Percentiles rank a stretch among this genome's conserved stretches.
Conservation (phyloP, 2,329 filamentous ascomycete species). For the Zasmidium angulare region DNA sequence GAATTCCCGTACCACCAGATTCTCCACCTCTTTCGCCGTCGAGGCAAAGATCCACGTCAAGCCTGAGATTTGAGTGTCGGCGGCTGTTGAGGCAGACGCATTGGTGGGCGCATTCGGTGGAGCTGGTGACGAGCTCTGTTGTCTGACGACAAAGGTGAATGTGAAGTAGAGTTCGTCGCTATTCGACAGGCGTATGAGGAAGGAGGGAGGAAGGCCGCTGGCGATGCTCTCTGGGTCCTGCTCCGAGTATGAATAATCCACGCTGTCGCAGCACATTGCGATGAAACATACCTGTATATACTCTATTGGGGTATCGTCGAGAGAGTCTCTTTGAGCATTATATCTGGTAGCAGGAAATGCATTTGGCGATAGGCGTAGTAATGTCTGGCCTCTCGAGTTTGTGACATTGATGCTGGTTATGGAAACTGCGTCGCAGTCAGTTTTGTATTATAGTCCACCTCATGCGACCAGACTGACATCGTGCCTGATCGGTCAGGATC, state of each 20-base stretch:
- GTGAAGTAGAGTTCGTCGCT: slow-evolving; percentile 92
- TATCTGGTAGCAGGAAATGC: slow-evolving; percentile 81
- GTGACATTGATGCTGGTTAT: slow-evolving; percentile 81
- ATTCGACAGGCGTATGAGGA: slow-evolving; percentile 82
- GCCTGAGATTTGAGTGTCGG: slow-evolving; percentile 79
- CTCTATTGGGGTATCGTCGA: slow-evolving; percentile 77
- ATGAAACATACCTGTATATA: slow-evolving; percentile 75
- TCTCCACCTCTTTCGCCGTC: slow-evolving; percentile 83
- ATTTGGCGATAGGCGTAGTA: slow-evolving; percentile 80
- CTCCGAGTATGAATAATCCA: slow-evolving; percentile 7
- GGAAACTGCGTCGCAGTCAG: slow-evolving; percentile 62
- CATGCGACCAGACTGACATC: slow-evolving; percentile 62
- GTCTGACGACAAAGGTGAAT: slow-evolving; percentile 81
- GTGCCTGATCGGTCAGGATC: slow-evolving; percentile 86
- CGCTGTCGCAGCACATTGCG: background rate
- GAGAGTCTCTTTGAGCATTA: slow-evolving; percentile 66
- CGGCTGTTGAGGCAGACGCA: slow-evolving; percentile 33
- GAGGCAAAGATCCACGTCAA: slow-evolving; percentile 91
- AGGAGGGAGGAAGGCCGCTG: slow-evolving; percentile 57
- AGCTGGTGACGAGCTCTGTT: slow-evolving; percentile 42
- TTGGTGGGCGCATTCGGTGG: slow-evolving; percentile 10
- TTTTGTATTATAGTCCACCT: slow-evolving; percentile 9
- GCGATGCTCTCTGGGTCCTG: slow-evolving; percentile 71
- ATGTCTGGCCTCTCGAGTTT: slow-evolving; percentile 73
- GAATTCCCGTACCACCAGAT: slow-evolving; percentile 90